Evolutionary conservation across 2,329 filamentous ascomycete species (phyloP).

Genomic region (Penicillium carneum): DNA sequence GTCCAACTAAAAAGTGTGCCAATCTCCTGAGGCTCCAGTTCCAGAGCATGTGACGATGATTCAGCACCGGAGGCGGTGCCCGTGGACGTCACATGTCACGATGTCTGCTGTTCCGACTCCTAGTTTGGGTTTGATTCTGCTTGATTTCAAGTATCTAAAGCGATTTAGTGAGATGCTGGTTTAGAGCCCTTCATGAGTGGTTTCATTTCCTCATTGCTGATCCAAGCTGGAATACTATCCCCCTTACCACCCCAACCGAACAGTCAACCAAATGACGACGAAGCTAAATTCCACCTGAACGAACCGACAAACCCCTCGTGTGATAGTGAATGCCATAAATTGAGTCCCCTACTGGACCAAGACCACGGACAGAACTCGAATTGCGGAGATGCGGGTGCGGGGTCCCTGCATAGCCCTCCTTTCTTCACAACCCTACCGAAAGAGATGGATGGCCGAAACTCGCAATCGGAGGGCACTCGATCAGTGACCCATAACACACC

Average conservation of each 20-base stretch:
- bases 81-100: slow-evolving; percentile 20
- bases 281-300: slow-evolving; percentile 34
- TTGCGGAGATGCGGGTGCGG: slow-evolving; percentile 36
- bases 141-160: slow-evolving; percentile 15
- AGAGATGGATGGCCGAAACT: slow-evolving; percentile 37
- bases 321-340: slow-evolving; percentile 19
- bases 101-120: slow-evolving; percentile 11
- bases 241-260: slow-evolving; percentile 48
- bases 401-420: slow-evolving; percentile 33
- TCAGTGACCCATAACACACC: slow-evolving; percentile 16
- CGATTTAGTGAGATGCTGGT: slow-evolving; percentile 30
- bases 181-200: slow-evolving; percentile 52
- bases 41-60: slow-evolving; percentile 30
- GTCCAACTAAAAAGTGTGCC: slow-evolving; percentile 7
- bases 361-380: slow-evolving; percentile 16
- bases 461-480: slow-evolving; percentile 27
- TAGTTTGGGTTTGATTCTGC: slow-evolving; percentile 13
- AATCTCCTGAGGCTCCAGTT: background rate
- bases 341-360: slow-evolving; percentile 25
- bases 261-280: slow-evolving; percentile 35
- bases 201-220: slow-evolving; percentile 53
- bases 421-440: slow-evolving; percentile 32
- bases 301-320: slow-evolving; percentile 34
- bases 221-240: slow-evolving; percentile 54
- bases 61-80: slow-evolving; percentile 30